phyloP scores from a whole-genome alignment of 2,329 filamentous ascomycete species.

The Chaetomium olivaceum region DNA sequence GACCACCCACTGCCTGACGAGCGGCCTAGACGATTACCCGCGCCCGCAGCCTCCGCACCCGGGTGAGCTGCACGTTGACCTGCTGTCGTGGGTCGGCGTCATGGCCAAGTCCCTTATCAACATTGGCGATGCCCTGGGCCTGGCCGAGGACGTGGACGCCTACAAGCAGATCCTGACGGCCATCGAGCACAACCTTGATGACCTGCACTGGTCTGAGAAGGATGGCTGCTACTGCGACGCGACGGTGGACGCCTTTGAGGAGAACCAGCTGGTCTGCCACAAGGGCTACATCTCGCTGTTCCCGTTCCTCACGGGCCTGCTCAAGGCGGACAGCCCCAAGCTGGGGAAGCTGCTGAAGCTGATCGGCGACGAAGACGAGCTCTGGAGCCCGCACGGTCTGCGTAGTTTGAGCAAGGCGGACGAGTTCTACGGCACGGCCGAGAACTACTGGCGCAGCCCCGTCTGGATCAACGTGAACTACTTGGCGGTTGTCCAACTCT shows the following conservation, averaged over 20 bases:
- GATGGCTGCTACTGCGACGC: slow-evolving; percentile 89
- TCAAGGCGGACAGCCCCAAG: slow-evolving; percentile 71
- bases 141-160: slow-evolving; percentile 72
- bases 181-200: slow-evolving; percentile 82
- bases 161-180: slow-evolving; percentile 72
- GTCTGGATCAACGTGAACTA: slow-evolving; percentile 98
- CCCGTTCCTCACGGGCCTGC: slow-evolving; percentile 82
- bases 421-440: slow-evolving; percentile 80
- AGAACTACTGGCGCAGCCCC: slow-evolving; percentile 96
- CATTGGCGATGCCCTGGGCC: slow-evolving; percentile 73
- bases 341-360: slow-evolving; percentile 75
- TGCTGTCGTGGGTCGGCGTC: slow-evolving; percentile 96
- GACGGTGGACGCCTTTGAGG: slow-evolving; percentile 93
- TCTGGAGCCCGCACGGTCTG: slow-evolving; percentile 91
- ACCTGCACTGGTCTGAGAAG: slow-evolving; percentile 87
- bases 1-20: slow-evolving; percentile 83
- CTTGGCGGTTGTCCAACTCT: slow-evolving; percentile 74
- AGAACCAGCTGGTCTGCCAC: slow-evolving; percentile 86
- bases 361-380: slow-evolving; percentile 75
- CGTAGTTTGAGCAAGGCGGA: slow-evolving; percentile 84
- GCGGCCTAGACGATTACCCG: slow-evolving; percentile 94
- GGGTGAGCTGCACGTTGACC: slow-evolving; percentile 90
- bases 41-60: slow-evolving; percentile 91
- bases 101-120: slow-evolving; percentile 85
- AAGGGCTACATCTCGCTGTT: slow-evolving; percentile 95